phyloP scores from a whole-genome alignment of 2,329 filamentous ascomycete species.

The Pyrenophora teres region DNA sequence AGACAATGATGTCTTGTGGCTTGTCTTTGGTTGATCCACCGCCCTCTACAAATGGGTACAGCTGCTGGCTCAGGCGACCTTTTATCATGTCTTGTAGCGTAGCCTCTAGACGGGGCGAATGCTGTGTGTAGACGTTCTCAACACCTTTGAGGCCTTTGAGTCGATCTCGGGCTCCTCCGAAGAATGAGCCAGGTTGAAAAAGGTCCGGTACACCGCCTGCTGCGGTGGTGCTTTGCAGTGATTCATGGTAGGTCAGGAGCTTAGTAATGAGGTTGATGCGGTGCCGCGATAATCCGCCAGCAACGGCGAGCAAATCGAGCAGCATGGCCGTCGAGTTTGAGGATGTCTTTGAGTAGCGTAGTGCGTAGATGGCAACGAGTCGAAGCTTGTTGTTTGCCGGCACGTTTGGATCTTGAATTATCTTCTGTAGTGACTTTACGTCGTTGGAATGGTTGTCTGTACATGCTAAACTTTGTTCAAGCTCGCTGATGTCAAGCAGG shows the following conservation, averaged over 20 bases:
- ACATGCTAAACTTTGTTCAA: constrained; percentile 95
- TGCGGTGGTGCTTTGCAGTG: constrained; percentile 74
- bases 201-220: constrained; percentile 85
- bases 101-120: constrained; percentile 83
- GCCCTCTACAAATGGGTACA: constrained; percentile 93
- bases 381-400: constrained; percentile 83
- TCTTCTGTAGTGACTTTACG: constrained; percentile 85
- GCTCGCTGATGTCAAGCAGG: constrained; percentile 92
- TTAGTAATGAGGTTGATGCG: constrained; percentile 81
- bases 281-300: constrained; percentile 76
- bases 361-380: constrained; percentile 89
- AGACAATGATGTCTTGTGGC: constrained; percentile 93
- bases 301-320: constrained; percentile 81
- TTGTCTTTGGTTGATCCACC: constrained; percentile 88
- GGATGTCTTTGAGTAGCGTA: constrained; percentile 87
- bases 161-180: constrained; percentile 82
- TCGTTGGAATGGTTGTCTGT: constrained; percentile 93
- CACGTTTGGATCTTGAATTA: constrained; percentile 81
- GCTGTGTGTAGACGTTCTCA: constrained; percentile 98
- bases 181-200: constrained; percentile 86
- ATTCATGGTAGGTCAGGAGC: constrained; percentile 82
- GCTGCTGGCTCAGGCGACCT: constrained; percentile 79
- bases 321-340: constrained; percentile 83
- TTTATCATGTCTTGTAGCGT: constrained; percentile 94
- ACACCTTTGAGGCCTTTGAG: constrained; percentile 97